Evolutionary conservation across 164 flowering plant species (phyloP).

Genomic region (Litsea cubeba): DNA sequence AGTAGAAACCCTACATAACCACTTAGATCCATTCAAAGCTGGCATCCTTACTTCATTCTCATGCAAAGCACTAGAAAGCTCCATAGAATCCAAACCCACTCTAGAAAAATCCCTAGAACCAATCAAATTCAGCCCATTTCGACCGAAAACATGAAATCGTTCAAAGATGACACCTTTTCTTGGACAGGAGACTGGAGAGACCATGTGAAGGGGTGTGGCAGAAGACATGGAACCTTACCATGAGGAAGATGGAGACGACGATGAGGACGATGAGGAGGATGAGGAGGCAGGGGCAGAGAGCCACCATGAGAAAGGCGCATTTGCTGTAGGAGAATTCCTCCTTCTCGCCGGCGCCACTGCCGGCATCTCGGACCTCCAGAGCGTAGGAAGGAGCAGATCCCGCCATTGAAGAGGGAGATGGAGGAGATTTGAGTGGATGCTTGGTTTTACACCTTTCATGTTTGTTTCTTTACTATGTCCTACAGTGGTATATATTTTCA

Average conservation of each 20-base stretch:
- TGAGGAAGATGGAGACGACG: constrained; percentile 42
- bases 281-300: constrained; percentile 74
- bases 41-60: neutral
- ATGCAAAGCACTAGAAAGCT: no score
- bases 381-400: constrained; percentile 10
- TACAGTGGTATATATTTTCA: no score
- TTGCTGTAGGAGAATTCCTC: constrained; percentile 32
- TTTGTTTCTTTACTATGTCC: no score
- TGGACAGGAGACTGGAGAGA: constrained; percentile 33
- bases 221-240: constrained; percentile 55
- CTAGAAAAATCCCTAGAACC: no score
- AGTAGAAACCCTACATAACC: neutral
- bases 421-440: neutral
- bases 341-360: constrained; percentile 15
- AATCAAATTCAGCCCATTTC: neutral
- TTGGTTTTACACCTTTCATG: no score
- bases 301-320: constrained; percentile 46
- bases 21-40: neutral
- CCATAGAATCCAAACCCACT: no score
- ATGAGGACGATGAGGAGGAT: constrained; percentile 51
- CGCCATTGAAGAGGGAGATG: neutral
- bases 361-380: constrained; percentile 21
- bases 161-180: constrained; percentile 31
- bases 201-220: constrained; percentile 68
- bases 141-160: neutral